Conservation (phyloP, 139 green algal genomes). For the Haematococcus sp. region DNA sequence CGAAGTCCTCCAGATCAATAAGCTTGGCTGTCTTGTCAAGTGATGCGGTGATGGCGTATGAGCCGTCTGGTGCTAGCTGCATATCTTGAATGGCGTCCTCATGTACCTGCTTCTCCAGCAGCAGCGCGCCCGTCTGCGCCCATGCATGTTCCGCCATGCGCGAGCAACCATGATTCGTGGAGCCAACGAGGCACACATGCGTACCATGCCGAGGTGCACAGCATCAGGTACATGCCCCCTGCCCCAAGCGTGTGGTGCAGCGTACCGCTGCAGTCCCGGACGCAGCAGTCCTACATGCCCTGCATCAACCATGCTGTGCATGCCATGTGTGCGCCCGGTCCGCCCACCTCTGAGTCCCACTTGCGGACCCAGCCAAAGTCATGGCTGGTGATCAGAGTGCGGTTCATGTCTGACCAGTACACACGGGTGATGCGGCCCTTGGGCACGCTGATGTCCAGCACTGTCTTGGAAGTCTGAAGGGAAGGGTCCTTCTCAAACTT, state of each 20-base stretch:
- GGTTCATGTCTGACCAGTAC: conserved; percentile 80
- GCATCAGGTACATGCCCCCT: neutral
- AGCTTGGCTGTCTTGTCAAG: conserved; percentile 90
- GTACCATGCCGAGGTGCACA: no score
- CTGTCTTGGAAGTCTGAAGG: conserved; percentile 53
- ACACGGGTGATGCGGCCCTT: conserved; percentile 73
- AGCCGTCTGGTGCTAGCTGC: conserved; percentile 67
- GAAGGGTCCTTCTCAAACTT: conserved; percentile 60
- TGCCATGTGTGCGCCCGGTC: no score
- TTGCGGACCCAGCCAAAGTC: conserved; percentile 84
- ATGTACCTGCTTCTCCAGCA: conserved; percentile 72
- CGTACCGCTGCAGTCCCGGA: no score
- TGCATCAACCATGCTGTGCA: no score
- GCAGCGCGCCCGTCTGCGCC: conserved; percentile 66
- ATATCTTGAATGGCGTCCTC: conserved; percentile 85
- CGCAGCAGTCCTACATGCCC: no score
- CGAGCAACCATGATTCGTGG: neutral
- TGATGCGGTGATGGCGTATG: conserved; percentile 93
- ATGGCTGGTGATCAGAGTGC: conserved; percentile 74
- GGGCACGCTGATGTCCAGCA: conserved; percentile 32
- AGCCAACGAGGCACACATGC: neutral
- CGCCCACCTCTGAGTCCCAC: conserved; percentile 71
- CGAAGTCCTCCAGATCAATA: conserved; percentile 71
- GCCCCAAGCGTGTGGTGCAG: neutral
- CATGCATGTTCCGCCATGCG: conserved; percentile 14